Base-by-base conservation (phyloP, 768 basidiomycete genomes). In the Gloeostereum incarnatum region DNA sequence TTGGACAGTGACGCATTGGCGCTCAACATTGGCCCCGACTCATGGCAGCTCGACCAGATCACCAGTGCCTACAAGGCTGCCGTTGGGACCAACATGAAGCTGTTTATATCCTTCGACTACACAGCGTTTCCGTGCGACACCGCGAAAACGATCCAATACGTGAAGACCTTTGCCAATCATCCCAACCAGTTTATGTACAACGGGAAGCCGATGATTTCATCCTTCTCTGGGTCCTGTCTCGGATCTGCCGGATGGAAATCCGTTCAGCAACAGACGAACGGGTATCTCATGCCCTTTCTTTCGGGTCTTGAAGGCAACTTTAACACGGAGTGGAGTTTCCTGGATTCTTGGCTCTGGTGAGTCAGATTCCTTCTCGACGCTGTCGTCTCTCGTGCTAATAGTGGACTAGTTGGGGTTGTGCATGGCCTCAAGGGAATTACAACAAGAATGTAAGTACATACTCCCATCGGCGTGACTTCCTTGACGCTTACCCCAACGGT, bases 181-280 rank as follows among this genome's bases (percentile, higher is more conserved):
- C 66, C 71, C 0, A 69, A 60, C 39, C 80, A 83, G 48, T 70
- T 78, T 51, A 65, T 56, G 19, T 64, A 73, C 39, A 56, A 73
- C 34, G 69, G 68, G 8, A 71, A 69, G 49, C 58, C 65, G 3
- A 65, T 82, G 47, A 66, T 81, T 3, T 78, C 75, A 6, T 79
- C 78, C 16, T 84, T 73, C 49, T 59, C 63, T 36, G 81, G 74
- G 27, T 73, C 72, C 46, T 73, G 70, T 27, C 67, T 85, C 38
- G 79, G 80, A 3, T 62, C 66, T 37, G 57, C 43, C 2, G 69
- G 68, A 22, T 71, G 71, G 71, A 53, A 52, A 47, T 52, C 45
- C 39, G 53, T 72, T 44, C 65, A 72, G 66, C 64, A 47, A 60
- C 65, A 69, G 44, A 67, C 59, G 10, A 58, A 57, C 30, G 66